Evolutionary conservation across 1,284 basidiomycete genomes (phyloP).

Genomic region (Ustilago sp.): DNA sequence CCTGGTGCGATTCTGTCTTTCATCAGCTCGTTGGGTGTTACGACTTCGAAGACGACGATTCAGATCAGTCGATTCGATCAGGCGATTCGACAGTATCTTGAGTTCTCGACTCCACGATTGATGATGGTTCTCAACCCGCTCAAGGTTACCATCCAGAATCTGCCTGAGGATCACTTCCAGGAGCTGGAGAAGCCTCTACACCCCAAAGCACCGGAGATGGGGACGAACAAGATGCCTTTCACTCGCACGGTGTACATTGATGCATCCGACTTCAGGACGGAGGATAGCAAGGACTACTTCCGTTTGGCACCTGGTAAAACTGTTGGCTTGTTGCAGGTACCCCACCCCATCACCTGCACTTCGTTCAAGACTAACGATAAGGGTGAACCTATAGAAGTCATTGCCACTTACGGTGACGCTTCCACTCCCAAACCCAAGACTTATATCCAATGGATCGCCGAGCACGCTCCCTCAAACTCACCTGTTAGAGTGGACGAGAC

Average conservation of each 20-base stretch:
- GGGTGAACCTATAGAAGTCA: conserved; percentile 80
- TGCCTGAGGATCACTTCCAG: conserved; percentile 85
- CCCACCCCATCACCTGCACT: conserved; percentile 91
- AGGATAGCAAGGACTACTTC: conserved; percentile 96
- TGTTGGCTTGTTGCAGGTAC: conserved; percentile 96
- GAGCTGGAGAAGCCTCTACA: conserved; percentile 92
- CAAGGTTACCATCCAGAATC: conserved; percentile 85
- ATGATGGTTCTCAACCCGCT: conserved; percentile 93
- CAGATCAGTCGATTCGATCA: conserved; percentile 91
- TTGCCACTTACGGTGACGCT: conserved; percentile 75
- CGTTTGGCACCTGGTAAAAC: conserved; percentile 96
- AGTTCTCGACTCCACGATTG: conserved; percentile 86
- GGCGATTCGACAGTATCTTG: conserved; percentile 87
- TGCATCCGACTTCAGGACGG: conserved; percentile 88
- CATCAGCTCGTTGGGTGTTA: conserved; percentile 91
- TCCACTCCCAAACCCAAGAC: conserved; percentile 84
- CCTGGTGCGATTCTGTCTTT: conserved; percentile 94
- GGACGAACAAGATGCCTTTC: conserved; percentile 85
- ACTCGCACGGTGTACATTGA: conserved; percentile 94
- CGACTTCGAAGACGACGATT: conserved; percentile 83
- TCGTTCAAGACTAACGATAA: conserved; percentile 80
- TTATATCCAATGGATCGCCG: conserved; percentile 98
- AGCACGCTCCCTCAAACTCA: conserved; percentile 80
- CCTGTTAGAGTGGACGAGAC: conserved; percentile 89
- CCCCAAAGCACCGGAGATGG: conserved; percentile 90